Conservation (phyloP, 306 rosid species). For the Parietaria judaica region DNA sequence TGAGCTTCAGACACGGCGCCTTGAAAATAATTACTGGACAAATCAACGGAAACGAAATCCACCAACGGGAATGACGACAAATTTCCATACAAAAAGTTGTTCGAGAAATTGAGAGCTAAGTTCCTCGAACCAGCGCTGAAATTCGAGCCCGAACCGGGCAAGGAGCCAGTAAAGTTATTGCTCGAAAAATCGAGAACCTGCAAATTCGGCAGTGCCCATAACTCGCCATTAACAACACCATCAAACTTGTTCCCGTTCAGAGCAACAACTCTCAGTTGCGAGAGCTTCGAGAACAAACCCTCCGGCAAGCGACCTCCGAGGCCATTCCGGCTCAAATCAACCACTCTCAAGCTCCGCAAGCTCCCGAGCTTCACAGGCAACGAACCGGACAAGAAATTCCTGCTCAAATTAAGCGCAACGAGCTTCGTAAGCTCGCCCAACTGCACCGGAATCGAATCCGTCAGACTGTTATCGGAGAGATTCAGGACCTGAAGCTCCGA, state of each 20-base stretch:
- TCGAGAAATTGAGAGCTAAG: constrained; percentile 46
- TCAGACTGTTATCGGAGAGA: constrained; percentile 54
- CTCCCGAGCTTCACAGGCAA: constrained; percentile 33
- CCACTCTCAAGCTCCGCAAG: constrained; percentile 26
- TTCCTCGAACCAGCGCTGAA: constrained; percentile 15
- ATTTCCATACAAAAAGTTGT: constrained; percentile 61
- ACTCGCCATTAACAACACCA: constrained; percentile 39
- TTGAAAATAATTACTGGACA: constrained; percentile 68
- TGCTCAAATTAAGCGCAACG: constrained; percentile 53
- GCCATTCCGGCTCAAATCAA: constrained; percentile 29
- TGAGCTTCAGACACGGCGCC: constrained; percentile 33
- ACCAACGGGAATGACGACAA: constrained; percentile 24
- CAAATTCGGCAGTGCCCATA: constrained; percentile 47
- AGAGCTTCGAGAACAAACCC: constrained; percentile 31
- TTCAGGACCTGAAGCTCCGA: constrained; percentile 31
- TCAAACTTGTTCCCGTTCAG: constrained; percentile 40
- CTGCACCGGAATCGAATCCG: constrained; percentile 38
- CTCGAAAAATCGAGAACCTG: constrained; percentile 48
- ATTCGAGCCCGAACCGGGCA: constrained; percentile 30
- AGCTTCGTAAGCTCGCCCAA: constrained; percentile 46
- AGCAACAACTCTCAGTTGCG: constrained; percentile 30
- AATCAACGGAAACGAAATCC: constrained; percentile 38
- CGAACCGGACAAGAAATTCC: constrained; percentile 53
- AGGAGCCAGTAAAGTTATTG: constrained; percentile 52
- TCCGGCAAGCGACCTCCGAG: constrained; percentile 36